These are phyloP conservation scores for Leccinum pachyderme DNA, from an alignment of 1,284 basidiomycete species.

Conservation along the genomic window DNA sequence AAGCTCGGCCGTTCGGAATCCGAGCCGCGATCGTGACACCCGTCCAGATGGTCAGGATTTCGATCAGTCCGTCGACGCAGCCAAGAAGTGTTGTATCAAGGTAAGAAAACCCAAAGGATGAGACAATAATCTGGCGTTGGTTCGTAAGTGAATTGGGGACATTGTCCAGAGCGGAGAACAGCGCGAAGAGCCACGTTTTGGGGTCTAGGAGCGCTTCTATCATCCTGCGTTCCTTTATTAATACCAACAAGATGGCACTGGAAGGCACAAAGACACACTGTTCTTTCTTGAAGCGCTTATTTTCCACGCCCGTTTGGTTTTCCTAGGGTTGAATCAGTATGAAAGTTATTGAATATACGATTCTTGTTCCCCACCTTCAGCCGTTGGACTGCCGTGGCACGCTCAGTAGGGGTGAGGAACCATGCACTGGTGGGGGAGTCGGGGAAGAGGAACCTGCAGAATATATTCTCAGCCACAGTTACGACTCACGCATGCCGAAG, in stretches of 20 bases:
- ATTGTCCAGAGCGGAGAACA: slow-evolving; percentile 61
- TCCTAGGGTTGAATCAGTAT: slow-evolving; percentile 31
- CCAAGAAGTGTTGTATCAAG: slow-evolving; percentile 69
- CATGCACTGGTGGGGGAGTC: slow-evolving; percentile 68
- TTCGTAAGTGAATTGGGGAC: slow-evolving; percentile 72
- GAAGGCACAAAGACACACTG: slow-evolving; percentile 49
- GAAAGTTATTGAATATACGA: neutral
- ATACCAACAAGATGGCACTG: slow-evolving; percentile 19
- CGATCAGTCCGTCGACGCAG: slow-evolving; percentile 65
- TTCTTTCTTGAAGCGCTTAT: slow-evolving; percentile 72
- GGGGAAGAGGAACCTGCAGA: slow-evolving; percentile 64
- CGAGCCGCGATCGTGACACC: slow-evolving; percentile 53
- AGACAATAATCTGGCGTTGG: slow-evolving; percentile 65
- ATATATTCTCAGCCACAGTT: slow-evolving; percentile 1
- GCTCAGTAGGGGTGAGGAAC: slow-evolving; percentile 63
- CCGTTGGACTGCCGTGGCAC: slow-evolving; percentile 55
- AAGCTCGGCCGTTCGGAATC: slow-evolving; percentile 54
- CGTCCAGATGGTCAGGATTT: slow-evolving; percentile 59
- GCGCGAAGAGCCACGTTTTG: slow-evolving; percentile 69
- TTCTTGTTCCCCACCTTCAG: slow-evolving; percentile 47
- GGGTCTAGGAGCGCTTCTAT: slow-evolving; percentile 65
- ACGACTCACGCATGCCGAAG: slow-evolving; percentile 4
- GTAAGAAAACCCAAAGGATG: slow-evolving; percentile 62
- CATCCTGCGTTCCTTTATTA: slow-evolving; percentile 41
- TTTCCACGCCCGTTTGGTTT: slow-evolving; percentile 74